Base-by-base conservation (phyloP, 2,329 filamentous ascomycete species). In the Scolecobasidium constrictum region DNA sequence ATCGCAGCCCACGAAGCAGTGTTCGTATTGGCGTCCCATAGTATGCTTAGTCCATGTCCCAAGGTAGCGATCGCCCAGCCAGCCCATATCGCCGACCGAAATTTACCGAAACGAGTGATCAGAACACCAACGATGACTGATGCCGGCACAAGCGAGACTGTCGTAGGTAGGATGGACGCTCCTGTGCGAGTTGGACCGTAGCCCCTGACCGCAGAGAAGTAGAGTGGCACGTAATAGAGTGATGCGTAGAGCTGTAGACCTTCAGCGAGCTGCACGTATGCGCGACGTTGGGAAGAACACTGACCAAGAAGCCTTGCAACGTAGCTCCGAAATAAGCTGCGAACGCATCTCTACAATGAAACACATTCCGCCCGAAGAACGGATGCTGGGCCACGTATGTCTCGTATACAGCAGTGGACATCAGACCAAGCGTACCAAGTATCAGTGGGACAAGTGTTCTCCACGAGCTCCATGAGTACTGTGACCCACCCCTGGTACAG, bases 141-240 rank as follows among this genome's bases (percentile, higher is more conserved):
- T 16, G 53, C 50, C 3, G 56, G 54, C 5, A 56, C 16, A 5
- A 58, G 45, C 59, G 62, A 51, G 7, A 41, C n/a, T 9, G 38
- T 18, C 15, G 22, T 13, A 6, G 21, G 22, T n/a, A 41, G n/a
- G 15, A 41, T 41, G 13, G 16, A 28, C 17, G 33, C 28, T 5
- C 38, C 38, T 11, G 38, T 26, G 16, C n/a, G 22, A 16, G 33
- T 18, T n/a, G n/a, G 23, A 19, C 13, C n/a, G 16, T 18, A 15
- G 11, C 17, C n/a, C 16, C 21, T 21, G 6, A 31, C 38, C 20
- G 38, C 38, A 13, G 33, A 28, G 23, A 62, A 58, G 46, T 65
- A 69, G 37, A 69, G 52, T 0, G 63, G 55, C 35, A 63, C 51
- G 45, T 66, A 67, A 48, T 69, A 67, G 3, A 69, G 46, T 18